These are phyloP conservation scores for Thelonectria discophora DNA, from an alignment of 2,329 filamentous ascomycete genomes.

Conservation along the genomic window DNA sequence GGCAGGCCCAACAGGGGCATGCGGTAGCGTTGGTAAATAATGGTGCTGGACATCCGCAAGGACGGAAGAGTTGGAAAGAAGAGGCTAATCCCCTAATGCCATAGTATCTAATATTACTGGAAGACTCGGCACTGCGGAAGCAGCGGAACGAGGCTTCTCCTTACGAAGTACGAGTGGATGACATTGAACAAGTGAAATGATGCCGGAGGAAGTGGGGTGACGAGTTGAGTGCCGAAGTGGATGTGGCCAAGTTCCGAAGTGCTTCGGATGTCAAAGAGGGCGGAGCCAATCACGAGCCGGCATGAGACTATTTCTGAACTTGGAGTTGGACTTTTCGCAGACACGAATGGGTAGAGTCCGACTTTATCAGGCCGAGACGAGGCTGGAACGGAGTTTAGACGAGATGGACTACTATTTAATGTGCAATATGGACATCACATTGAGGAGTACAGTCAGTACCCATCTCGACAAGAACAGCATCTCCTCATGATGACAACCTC, in stretches of 20 bases:
- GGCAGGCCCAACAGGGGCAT: not conserved
- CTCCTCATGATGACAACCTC: slow-evolving; percentile 30
- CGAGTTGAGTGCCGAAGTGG: slow-evolving; percentile 18
- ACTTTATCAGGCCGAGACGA: slow-evolving; percentile 23
- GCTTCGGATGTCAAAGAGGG: slow-evolving; percentile 32
- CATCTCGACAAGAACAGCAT: not conserved
- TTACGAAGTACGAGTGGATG: not conserved
- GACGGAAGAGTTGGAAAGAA: slow-evolving; percentile 21
- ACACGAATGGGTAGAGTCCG: not conserved
- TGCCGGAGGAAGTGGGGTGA: not conserved
- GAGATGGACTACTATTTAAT: slow-evolving; percentile 6
- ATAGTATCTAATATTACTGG: slow-evolving; percentile 35
- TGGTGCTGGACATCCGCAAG: not conserved
- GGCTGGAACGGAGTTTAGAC: not conserved
- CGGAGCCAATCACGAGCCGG: slow-evolving; percentile 34
- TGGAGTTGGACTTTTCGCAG: not conserved
- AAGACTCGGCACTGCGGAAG: not conserved
- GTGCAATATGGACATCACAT: not conserved
- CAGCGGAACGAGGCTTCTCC: not conserved
- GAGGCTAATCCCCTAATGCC: slow-evolving; percentile 30
- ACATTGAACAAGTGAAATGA: not conserved
- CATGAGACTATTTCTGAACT: slow-evolving; percentile 30
- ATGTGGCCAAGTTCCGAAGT: slow-evolving; percentile 25
- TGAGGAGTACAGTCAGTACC: not conserved
- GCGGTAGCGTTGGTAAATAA: not conserved